Percentiles rank a stretch among this genome's conserved stretches.
Conservation (phyloP, 1,139 yeast genomes). For the Zhuliangozyma parablackwelliae region DNA sequence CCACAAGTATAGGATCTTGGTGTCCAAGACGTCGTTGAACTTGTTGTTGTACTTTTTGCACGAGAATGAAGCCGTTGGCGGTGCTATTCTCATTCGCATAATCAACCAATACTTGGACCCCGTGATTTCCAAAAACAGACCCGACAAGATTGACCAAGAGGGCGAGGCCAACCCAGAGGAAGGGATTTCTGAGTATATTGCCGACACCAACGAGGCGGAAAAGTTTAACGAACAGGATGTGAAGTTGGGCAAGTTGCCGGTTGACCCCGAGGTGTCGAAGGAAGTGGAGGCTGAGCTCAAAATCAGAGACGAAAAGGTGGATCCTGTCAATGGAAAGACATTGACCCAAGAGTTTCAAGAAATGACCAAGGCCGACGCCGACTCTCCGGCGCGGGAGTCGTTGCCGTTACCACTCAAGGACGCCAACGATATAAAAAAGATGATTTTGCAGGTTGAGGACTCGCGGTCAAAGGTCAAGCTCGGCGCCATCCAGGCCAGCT, state of each 20-base stretch:
- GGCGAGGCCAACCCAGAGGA: constrained; percentile 55
- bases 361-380: constrained; percentile 48
- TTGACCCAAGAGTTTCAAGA: constrained; percentile 48
- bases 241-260: constrained; percentile 76
- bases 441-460: constrained; percentile 75
- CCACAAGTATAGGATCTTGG: constrained; percentile 68
- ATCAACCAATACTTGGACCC: constrained; percentile 85
- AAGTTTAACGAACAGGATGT: constrained; percentile 70
- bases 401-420: constrained; percentile 86
- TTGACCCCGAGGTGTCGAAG: constrained; percentile 77
- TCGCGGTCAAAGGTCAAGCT: constrained; percentile 69
- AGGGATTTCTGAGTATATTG: constrained; percentile 59
- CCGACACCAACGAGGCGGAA: constrained; percentile 46
- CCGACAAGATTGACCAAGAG: constrained; percentile 41
- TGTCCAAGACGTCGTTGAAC: constrained; percentile 83
- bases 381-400: constrained; percentile 69
- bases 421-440: constrained; percentile 71
- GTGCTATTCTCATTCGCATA: constrained; percentile 77
- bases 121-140: constrained; percentile 46
- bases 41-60: constrained; percentile 79
- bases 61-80: constrained; percentile 91
- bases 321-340: constrained; percentile 35
- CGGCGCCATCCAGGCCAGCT: constrained; percentile 61
- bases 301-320: constrained; percentile 60
- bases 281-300: constrained; percentile 84